Evolutionary conservation across 345 rosid species (phyloP), one percentile per base, ranked within the genome.

Genomic region (Populus pruinosa): DNA sequence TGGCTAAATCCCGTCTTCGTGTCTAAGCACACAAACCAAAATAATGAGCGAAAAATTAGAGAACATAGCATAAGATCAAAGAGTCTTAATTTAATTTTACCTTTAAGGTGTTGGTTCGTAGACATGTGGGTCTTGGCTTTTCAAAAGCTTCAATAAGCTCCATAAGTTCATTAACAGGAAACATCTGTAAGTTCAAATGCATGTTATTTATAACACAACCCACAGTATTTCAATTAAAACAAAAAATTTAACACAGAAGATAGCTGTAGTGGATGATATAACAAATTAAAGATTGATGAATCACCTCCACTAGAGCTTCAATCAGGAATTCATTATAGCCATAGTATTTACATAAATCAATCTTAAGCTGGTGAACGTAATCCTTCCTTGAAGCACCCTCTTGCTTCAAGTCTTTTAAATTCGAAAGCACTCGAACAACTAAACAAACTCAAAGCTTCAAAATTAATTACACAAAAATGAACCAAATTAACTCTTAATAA

Each of bases 141-240:
- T 96, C 99, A 86, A 87, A 93, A 80, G 96, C 90, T 89, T 96
- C 98, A 79, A 96, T 86, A 53, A 93, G 90, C 78, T 96, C 99
- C 89, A 90, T 83, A 69, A 96, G 96, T 83, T 96, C 98, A 82
- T 89, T 91, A 23, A 92, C 89, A 27, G 97, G 97, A 87, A 96
- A 96, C 98, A 96, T 88, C 99, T 96, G 89, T 55, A 81, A 76
- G 68, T 74, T 31, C 79, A 56, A 81, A 69, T 38, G 66, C 23
- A 76, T 55, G 43, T 79, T n/a, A 78, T 36, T 41, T 13, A 47
- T 4, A 47, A 77, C 61, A 72, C 11, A 76, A 25, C 72, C 55
- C 17, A 69, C 23, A 69, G 2, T 16, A 27, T 8, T 35, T 62
- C 25, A 27, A 65, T 5, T 35, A 27, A 41, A 20, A 41, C 77